Evolutionary conservation across 2,329 filamentous ascomycete species (phyloP).

Genomic region (Neofusicoccum kwambonambiense): DNA sequence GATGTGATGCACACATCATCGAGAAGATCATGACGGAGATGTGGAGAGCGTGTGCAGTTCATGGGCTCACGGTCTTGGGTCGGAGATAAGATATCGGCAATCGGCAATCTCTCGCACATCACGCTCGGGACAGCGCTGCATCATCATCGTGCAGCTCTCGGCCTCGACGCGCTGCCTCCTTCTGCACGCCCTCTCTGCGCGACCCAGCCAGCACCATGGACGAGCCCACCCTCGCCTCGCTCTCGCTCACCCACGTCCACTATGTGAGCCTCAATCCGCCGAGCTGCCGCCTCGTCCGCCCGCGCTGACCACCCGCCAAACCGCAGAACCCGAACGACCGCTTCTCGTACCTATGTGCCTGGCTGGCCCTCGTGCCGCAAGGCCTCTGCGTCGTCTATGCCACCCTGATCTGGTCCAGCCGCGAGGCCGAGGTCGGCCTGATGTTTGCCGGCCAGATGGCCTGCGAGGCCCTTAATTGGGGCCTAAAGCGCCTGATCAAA

Average conservation of each 20-base stretch:
- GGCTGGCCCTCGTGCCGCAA: constrained; percentile 91
- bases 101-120: not conserved
- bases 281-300: not conserved
- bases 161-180: not conserved
- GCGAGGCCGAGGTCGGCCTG: constrained; percentile 83
- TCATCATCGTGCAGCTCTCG: constrained; percentile 5
- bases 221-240: constrained; percentile 69
- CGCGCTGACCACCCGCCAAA: constrained; percentile 20
- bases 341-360: constrained; percentile 84
- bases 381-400: constrained; percentile 86
- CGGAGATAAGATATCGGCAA: not conserved
- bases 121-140: not conserved
- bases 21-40: not conserved
- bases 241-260: constrained; percentile 93
- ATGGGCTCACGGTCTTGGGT: not conserved
- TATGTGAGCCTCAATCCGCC: constrained; percentile 63
- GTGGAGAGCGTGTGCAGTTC: too few species aligned
- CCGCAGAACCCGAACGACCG: constrained; percentile 78
- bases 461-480: constrained; percentile 89
- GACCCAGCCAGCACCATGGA: constrained; percentile 38
- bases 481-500: constrained; percentile 85
- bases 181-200: not conserved
- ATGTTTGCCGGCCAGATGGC: constrained; percentile 90
- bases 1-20: too few species aligned
- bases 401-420: constrained; percentile 84